phyloP scores from a whole-genome alignment of 352 stramenopile genomes.

The Globisporangium megalacanthum region DNA sequence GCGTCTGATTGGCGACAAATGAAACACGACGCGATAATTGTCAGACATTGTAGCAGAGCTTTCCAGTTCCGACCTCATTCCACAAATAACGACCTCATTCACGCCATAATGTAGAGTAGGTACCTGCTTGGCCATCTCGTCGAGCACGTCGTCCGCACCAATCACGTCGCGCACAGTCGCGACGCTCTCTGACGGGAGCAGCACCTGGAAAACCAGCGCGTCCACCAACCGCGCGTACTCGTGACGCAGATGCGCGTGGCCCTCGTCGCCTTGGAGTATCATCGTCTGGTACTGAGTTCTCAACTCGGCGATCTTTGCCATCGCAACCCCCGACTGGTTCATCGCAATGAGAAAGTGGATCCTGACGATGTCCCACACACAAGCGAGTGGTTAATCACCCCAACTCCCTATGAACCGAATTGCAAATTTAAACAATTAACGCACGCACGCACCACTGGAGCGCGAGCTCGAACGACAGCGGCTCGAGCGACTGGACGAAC shows the following conservation, averaged over 20 bases:
- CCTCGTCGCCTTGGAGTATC: conserved; percentile 4
- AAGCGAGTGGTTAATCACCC: not conserved
- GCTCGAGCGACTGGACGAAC: conserved; percentile 35
- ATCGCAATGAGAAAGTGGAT: conserved; percentile 66
- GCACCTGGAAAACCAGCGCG: conserved; percentile 39
- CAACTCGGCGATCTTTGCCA: conserved; percentile 24
- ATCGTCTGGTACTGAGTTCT: conserved; percentile 2
- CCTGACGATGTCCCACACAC: conserved; percentile 10
- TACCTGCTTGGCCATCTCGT: conserved; percentile 44
- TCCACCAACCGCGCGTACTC: conserved; percentile 30
- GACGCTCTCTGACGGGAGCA: conserved; percentile 37
- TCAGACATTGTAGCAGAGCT: not conserved
- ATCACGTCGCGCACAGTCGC: conserved; percentile 30
- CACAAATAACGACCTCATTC: no score
- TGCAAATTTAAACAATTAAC: no score
- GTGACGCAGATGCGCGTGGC: conserved; percentile 3
- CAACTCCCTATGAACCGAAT: no score
- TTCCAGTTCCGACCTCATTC: no score
- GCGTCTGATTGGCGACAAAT: conserved; percentile 7
- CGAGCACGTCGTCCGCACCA: conserved; percentile 27
- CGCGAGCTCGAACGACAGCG: conserved; percentile 29
- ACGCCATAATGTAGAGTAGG: not conserved
- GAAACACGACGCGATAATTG: not conserved
- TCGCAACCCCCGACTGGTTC: conserved; percentile 28
- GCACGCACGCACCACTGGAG: conserved; percentile 33